phyloP scores from a whole-genome alignment of 306 rosid species.

The Sesbania bispinosa region DNA sequence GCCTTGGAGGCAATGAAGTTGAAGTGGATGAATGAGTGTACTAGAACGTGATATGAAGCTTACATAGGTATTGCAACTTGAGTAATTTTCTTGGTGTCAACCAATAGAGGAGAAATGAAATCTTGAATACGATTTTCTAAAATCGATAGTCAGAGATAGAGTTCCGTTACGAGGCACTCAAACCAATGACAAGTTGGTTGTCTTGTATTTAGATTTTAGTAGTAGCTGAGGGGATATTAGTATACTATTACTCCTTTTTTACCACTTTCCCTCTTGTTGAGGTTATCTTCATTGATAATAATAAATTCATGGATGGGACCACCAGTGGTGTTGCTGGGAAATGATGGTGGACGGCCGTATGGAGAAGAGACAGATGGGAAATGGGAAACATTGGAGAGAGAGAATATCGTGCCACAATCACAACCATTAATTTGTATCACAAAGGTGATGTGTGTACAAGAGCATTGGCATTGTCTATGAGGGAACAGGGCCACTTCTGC shows the following conservation, averaged over 20 bases:
- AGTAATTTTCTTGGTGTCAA: neutral
- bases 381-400: conserved; percentile 60
- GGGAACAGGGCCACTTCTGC: conserved; percentile 21
- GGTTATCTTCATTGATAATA: conserved; percentile 6
- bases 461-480: conserved; percentile 28
- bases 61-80: neutral
- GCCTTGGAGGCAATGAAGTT: no score
- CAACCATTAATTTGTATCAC: conserved; percentile 56
- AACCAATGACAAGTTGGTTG: neutral
- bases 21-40: neutral
- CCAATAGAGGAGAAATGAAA: conserved; percentile 7
- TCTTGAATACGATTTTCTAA: neutral
- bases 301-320: conserved; percentile 54
- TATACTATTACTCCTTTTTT: neutral
- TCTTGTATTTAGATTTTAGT: neutral
- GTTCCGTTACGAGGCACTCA: neutral
- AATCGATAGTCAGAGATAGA: neutral
- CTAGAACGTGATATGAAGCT: neutral
- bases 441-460: conserved; percentile 30
- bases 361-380: conserved; percentile 85
- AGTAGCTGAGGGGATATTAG: neutral
- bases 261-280: neutral
- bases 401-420: conserved; percentile 50
- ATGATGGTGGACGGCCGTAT: conserved; percentile 44
- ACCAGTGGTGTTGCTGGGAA: conserved; percentile 37